Evolutionary conservation across 148 eudicot species (phyloP).

Genomic region (Camellia lanceoleosa): DNA sequence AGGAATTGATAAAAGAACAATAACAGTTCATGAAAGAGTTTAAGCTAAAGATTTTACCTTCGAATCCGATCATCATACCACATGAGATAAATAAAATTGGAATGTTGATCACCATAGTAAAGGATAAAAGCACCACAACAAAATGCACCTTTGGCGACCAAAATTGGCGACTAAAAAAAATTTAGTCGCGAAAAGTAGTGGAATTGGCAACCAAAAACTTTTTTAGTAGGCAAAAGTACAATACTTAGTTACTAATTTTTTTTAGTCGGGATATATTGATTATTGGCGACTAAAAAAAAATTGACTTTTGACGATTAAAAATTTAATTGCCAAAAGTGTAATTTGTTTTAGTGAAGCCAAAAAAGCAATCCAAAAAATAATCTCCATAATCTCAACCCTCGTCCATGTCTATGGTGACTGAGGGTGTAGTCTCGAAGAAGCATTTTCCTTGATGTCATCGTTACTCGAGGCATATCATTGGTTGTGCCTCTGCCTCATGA

Average conservation of each 20-base stretch:
- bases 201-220: no score
- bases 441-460: conserved; percentile 87
- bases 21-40: neutral
- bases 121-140: no score
- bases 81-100: conserved; percentile 60
- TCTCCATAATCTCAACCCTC: conserved; percentile 78
- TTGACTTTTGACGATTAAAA: no score
- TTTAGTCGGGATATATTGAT: no score
- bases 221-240: no score
- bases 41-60: conserved; percentile 45
- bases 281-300: no score
- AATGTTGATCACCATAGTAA: conserved; percentile 75
- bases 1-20: neutral
- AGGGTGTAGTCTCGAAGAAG: conserved; percentile 54
- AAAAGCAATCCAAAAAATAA: conserved; percentile 79
- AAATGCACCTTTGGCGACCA: no score
- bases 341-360: no score
- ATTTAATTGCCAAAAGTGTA: no score
- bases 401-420: conserved; percentile 29
- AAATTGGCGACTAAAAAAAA: no score
- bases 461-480: conserved; percentile 79
- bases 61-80: conserved; percentile 78
- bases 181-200: no score
- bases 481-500: conserved; percentile 82
- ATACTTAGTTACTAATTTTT: no score